Base-by-base conservation (phyloP, 2,329 filamentous ascomycete genomes). In the Alternaria tenuissima region DNA sequence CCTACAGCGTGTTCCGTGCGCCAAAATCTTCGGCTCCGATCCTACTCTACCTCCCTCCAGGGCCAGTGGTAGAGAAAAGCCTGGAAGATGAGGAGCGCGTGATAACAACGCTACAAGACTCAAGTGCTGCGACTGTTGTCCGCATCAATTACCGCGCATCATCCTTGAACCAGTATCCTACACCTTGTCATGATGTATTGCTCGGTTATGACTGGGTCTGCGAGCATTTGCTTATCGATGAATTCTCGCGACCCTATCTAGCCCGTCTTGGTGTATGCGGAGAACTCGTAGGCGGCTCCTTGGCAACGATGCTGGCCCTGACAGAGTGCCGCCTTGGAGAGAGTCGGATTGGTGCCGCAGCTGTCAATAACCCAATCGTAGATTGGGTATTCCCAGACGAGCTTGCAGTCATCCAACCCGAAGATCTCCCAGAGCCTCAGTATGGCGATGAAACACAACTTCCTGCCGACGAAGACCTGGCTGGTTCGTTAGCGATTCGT, bases 261-360 rank as follows among this genome's bases (percentile, higher is more conserved):
- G 74, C 76, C 30, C 72, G 72, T 16, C 56, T 84, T 5, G 81
- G 79, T 18, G 78, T 84, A 4, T 81, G 79, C 62, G 83, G 83
- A 24, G 80, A 84, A 65, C 76, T 84, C 6, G 51, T 84, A 7
- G 83, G 83, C 8, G 83, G 80, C 46, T 76, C 79, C 16, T 76
- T 85, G 7, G 83, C 83, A 8, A 78, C 80, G 2, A 81, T 81
- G 75, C 76, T 85, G 5, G 82, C 81, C 1, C 63, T 85, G 70
- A 85, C 83, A 9, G 83, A 85, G 69, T 84, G 81, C 61, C 76
- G 76, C 18, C 56, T 73, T 9, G 77, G 78, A n/a, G 66, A 71
- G 30, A 75, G 72, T 26, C 75, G 81, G 11, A 77, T 85, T 30
- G 71, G 69, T n/a, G 81, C 82, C 26, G 81, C 80, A 7, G 80